Conservation (phyloP, 306 rosid genomes). For the Begonia masoniana region DNA sequence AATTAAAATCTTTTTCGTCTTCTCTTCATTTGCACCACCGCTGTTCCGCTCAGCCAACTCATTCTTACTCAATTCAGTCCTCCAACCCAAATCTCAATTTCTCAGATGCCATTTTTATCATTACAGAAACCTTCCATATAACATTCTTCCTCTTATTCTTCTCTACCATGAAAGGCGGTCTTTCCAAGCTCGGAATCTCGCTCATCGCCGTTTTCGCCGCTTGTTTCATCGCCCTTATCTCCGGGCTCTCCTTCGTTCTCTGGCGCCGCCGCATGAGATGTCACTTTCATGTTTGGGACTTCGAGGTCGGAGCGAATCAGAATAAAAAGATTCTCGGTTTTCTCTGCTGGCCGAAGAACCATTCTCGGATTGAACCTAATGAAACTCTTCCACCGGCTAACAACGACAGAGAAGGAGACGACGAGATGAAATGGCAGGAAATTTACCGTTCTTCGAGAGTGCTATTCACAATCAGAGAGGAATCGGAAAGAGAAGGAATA, state of each 20-base stretch:
- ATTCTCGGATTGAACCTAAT: conserved; percentile 18
- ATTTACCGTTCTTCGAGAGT: conserved; percentile 24
- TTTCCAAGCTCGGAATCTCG: not conserved
- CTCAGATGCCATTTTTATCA: too few relatives aligned
- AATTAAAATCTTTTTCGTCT: too few relatives aligned
- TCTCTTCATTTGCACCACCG: too few relatives aligned
- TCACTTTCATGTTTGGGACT: not conserved
- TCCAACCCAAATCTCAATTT: too few relatives aligned
- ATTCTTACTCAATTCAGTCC: too few relatives aligned
- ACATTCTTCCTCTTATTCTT: not conserved
- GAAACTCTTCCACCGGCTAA: not conserved
- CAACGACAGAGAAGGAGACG: conserved; percentile 12
- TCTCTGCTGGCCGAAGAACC: conserved; percentile 18
- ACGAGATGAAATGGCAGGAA: conserved; percentile 19
- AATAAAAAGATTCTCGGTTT: not conserved
- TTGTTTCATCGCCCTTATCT: not conserved
- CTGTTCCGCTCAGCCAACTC: too few relatives aligned
- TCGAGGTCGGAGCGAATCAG: not conserved
- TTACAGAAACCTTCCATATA: too few relatives aligned
- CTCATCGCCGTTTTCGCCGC: not conserved
- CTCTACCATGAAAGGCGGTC: not conserved
- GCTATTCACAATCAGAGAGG: conserved; percentile 32
- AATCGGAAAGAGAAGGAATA: conserved; percentile 18
- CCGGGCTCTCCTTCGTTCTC: not conserved
- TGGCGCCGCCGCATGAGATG: not conserved